Percentiles rank a stretch among this genome's conserved stretches.
These are phyloP conservation scores for Chaetomium fimeti DNA, from an alignment of 495 filamentous ascomycete genomes.

Conservation along the genomic window DNA sequence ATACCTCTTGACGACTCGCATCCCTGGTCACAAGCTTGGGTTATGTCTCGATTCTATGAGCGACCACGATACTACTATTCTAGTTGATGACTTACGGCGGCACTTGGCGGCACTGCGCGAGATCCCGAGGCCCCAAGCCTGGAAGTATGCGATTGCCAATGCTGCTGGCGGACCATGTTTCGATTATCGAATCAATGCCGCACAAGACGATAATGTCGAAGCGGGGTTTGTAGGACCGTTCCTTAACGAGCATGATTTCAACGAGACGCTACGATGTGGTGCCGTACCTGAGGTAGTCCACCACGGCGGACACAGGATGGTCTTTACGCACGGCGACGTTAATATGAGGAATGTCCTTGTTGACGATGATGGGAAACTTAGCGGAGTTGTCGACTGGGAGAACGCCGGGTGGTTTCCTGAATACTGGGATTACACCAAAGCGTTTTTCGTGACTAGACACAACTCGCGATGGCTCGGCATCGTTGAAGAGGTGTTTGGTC, in stretches of 20 bases:
- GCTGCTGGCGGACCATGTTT: background rate
- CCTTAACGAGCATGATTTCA: background rate
- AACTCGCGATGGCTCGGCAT: background rate
- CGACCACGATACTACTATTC: background rate
- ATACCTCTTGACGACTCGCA: background rate
- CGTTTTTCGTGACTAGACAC: background rate
- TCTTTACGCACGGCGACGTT: constrained; percentile 3
- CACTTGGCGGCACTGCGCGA: background rate
- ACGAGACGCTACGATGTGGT: background rate
- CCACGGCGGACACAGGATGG: background rate
- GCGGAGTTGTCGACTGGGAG: constrained; percentile 14
- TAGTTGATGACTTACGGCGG: background rate
- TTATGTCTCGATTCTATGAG: constrained; percentile 3
- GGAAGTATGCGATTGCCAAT: background rate
- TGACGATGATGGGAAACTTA: background rate
- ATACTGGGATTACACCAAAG: constrained; percentile 8
- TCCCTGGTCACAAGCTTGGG: background rate
- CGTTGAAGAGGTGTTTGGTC: constrained; percentile 4
- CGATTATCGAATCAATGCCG: background rate
- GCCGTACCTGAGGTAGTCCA: constrained; percentile 2
- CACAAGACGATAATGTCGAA: background rate
- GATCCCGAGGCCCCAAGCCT: background rate
- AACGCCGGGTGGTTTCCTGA: constrained; percentile 9
- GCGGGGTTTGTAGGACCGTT: background rate
- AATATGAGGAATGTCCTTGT: constrained; percentile 8